Evolutionary conservation across 129 eudicot genomes (phyloP).

Genomic region (Flaveria trinervia): DNA sequence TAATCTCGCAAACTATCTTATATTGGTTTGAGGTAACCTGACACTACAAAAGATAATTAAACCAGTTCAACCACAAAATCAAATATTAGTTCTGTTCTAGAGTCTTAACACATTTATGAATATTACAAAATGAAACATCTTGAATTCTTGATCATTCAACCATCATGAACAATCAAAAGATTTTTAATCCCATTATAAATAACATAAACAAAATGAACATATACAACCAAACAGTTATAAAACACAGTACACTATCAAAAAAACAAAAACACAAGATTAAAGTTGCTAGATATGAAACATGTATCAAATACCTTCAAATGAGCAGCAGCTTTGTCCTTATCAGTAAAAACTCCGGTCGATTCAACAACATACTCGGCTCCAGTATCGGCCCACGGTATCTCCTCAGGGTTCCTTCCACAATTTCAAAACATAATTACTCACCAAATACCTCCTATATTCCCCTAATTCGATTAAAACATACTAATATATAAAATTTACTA

Average conservation of each 20-base stretch:
- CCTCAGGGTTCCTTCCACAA: slow-evolving; percentile 53
- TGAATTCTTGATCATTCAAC: neutral
- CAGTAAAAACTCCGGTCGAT: slow-evolving; percentile 61
- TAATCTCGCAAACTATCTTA: neutral
- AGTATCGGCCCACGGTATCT: slow-evolving; percentile 57
- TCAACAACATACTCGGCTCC: slow-evolving; percentile 58
- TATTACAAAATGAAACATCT: neutral
- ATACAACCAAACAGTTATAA: neutral
- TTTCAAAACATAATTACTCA: slow-evolving; percentile 1
- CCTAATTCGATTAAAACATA: neutral
- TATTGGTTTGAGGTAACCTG: neutral
- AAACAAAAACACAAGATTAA: neutral
- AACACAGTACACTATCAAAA: neutral
- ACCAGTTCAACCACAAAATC: neutral
- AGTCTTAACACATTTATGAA: neutral
- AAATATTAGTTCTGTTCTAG: neutral
- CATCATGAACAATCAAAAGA: neutral
- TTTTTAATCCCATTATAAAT: neutral
- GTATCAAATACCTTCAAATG: slow-evolving; percentile 48
- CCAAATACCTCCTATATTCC: neutral
- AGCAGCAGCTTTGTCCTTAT: slow-evolving; percentile 68
- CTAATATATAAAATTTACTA: neutral
- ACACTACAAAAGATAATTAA: neutral
- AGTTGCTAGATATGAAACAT: neutral
- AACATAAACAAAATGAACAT: neutral